Percentiles rank a stretch among this genome's conserved stretches.
These are phyloP conservation scores for Strobilomyces echinocephalus DNA, from an alignment of 768 basidiomycete genomes.

Conservation along the genomic window DNA sequence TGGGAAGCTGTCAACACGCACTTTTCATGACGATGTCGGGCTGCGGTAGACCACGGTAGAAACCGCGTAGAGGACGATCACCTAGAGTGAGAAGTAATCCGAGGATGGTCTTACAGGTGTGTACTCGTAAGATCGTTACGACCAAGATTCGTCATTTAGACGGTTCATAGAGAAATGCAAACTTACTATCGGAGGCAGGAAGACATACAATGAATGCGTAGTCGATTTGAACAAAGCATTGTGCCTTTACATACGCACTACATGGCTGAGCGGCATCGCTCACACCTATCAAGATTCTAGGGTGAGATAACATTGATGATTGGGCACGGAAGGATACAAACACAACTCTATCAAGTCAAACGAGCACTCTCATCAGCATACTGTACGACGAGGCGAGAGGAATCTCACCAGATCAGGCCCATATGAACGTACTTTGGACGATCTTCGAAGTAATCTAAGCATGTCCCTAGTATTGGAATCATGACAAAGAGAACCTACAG, in stretches of 20 bases:
- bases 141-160: conserved; percentile 2
- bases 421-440: conserved; percentile 11
- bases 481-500: conserved; percentile 4
- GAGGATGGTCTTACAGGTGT: conserved; percentile 21
- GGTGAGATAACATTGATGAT: neutral
- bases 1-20: neutral
- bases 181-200: conserved; percentile 17
- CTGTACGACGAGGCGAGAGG: neutral
- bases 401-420: conserved; percentile 12
- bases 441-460: conserved; percentile 10
- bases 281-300: conserved; percentile 11
- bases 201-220: conserved; percentile 13
- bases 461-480: neutral
- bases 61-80: neutral
- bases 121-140: conserved; percentile 22
- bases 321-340: neutral
- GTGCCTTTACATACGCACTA: conserved; percentile 4
- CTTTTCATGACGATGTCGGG: conserved; percentile 6
- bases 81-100: conserved; percentile 6
- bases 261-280: neutral
- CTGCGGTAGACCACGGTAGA: conserved; percentile 1
- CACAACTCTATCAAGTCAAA: conserved; percentile 8
- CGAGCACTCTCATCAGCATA: neutral
- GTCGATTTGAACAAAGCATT: neutral
- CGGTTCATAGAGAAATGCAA: neutral